Evolutionary conservation across 1,139 yeast species (phyloP), one percentile per base, ranked within the genome.

Genomic region (Kurtzmaniella quercitrusa): DNA sequence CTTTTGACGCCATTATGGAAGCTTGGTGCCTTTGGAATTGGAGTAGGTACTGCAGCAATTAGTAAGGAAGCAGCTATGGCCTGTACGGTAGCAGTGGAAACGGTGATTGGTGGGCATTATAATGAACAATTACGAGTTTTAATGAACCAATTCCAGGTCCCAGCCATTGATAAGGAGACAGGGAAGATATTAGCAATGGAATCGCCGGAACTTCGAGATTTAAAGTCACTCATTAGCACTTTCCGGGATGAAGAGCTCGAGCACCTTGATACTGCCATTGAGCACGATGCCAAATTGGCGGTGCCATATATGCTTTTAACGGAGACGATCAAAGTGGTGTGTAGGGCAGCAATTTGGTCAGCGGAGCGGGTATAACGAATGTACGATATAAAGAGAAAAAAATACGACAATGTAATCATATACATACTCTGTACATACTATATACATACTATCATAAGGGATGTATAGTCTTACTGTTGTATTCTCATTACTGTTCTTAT

Each of bases 11-110:
- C 98, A 3, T 57, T 89, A 2, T 93, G 99, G 98, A 89, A 87
- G 59, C 67, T 79, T 0, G 98, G 97, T 2, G 98, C 98, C 0
- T 74, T 85, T 44, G 83, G 84, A 0, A 73, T 93, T 66, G 99
- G 99, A 2, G 81, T 81, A 1, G 85, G 84, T 1, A 93, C 98
- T 0, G 98, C 96, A 0, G 57, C 86, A 43, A 66, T 91, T 50
- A 86, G 96, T 23, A 88, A 89, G 57, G 96, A 93, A 60, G 97
- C 97, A 1, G 98, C 98, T 2, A 93, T 93, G 99, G 98, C 98
- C 1, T 94, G 99, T 59, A 93, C 99, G 0, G 98, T 91, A 48
- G 98, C 98, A 0, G 98, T 93, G 1, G 99, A 93, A 64, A 94
- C 98, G 0, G 98, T 94, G 2, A 94, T 93, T 62, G 99, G 98